A percentile compares a stretch with the other conserved stretches of the same genome.
Conservation (phyloP, 2,329 filamentous ascomycete genomes). For the Anthostomella pinea region DNA sequence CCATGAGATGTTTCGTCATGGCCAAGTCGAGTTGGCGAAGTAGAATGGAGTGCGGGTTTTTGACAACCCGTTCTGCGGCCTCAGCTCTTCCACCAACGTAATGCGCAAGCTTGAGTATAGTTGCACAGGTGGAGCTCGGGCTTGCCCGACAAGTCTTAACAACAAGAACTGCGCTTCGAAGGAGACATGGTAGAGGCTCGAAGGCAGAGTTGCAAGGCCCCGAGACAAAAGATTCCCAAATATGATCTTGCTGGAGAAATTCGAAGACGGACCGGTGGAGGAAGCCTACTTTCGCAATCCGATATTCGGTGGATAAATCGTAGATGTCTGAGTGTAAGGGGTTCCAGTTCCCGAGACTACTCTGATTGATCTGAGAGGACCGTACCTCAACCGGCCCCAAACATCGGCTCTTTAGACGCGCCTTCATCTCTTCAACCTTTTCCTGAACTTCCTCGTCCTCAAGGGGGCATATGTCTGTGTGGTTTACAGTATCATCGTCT, state of each 20-base stretch:
- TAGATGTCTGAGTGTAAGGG: no score
- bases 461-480: constrained; percentile 5
- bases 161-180: constrained; percentile 13
- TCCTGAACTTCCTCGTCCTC: constrained; percentile 9
- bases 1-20: constrained; percentile 3
- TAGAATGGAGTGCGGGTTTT: not conserved
- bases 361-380: no score
- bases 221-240: constrained; percentile 6
- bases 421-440: constrained; percentile 13
- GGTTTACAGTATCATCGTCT: constrained; percentile 7
- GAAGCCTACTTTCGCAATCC: constrained; percentile 6
- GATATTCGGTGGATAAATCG: not conserved
- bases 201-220: constrained; percentile 1
- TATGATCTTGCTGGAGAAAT: constrained; percentile 7
- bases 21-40: constrained; percentile 10
- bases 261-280: constrained; percentile 20
- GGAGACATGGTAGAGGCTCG: constrained; percentile 1
- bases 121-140: no score
- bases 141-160: constrained; percentile 11
- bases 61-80: not conserved
- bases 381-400: constrained; percentile 16
- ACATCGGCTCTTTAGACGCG: constrained; percentile 17
- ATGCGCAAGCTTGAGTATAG: no score
- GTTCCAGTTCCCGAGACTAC: no score
- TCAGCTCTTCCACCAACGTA: no score